phyloP scores from a whole-genome alignment of 2,329 filamentous ascomycete genomes.

The Fusarium sp. region DNA sequence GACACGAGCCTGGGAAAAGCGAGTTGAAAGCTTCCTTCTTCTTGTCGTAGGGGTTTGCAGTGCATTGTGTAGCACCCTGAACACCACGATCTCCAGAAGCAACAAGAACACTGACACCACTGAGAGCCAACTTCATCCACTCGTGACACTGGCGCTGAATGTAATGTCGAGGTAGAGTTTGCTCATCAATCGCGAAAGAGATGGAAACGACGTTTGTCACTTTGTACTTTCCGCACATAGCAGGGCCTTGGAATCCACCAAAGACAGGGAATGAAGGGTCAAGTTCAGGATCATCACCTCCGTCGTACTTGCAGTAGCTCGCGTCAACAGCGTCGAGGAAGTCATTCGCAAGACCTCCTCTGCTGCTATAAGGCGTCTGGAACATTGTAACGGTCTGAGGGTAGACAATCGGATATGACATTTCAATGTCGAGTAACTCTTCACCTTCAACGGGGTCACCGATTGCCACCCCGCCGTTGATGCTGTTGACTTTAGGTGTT shows the following conservation, averaged over 20 bases:
- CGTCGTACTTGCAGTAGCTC: constrained; percentile 13
- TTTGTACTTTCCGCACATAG: constrained; percentile 10
- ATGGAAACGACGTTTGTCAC: neutral
- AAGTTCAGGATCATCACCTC: neutral
- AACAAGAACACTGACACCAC: neutral
- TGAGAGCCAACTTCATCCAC: constrained; percentile 13
- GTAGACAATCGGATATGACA: constrained; percentile 1
- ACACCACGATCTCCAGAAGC: neutral
- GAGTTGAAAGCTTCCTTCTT: neutral
- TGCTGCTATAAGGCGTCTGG: neutral
- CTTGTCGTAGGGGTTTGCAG: neutral
- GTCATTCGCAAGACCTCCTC: neutral
- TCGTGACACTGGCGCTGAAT: neutral
- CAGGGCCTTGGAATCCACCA: neutral
- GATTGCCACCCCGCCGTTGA: neutral
- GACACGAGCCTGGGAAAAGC: neutral
- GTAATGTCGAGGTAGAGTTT: neutral
- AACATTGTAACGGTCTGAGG: neutral
- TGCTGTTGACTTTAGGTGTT: neutral
- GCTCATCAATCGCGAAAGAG: neutral
- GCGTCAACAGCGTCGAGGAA: neutral
- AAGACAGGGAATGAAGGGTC: neutral
- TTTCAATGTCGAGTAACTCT: neutral
- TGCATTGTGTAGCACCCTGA: neutral
- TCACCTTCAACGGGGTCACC: neutral